Conservation (phyloP, 768 basidiomycete genomes). For the Amanita molliuscula region DNA sequence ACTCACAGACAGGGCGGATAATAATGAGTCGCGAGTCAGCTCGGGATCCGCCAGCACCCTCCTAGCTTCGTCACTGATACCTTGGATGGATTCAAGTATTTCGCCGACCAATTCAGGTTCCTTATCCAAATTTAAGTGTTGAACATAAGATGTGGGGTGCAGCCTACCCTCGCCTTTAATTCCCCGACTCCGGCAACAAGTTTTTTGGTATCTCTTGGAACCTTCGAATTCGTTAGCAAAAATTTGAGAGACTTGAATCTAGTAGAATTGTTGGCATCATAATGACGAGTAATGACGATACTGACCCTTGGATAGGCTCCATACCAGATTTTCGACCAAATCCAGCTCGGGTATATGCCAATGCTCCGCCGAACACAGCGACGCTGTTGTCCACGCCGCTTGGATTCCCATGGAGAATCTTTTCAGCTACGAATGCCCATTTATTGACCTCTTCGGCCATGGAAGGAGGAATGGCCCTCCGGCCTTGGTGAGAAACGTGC, state of each 20-base stretch:
- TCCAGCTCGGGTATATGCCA: slow-evolving; percentile 78
- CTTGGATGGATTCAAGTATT: slow-evolving; percentile 73
- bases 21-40: slow-evolving; percentile 52
- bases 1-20: slow-evolving; percentile 64
- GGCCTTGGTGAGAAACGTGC: slow-evolving; percentile 55
- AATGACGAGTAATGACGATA: slow-evolving; percentile 10
- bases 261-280: slow-evolving; percentile 4
- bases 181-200: slow-evolving; percentile 84
- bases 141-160: slow-evolving; percentile 5
- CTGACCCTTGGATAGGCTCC: slow-evolving; percentile 79
- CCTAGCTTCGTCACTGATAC: slow-evolving; percentile 75
- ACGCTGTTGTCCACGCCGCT: slow-evolving; percentile 98
- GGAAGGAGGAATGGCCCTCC: slow-evolving; percentile 49
- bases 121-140: slow-evolving; percentile 20
- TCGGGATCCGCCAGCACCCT: slow-evolving; percentile 64
- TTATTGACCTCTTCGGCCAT: slow-evolving; percentile 77
- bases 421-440: slow-evolving; percentile 93
- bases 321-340: slow-evolving; percentile 74
- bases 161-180: slow-evolving; percentile 50
- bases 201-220: slow-evolving; percentile 90
- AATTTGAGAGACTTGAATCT: slow-evolving; percentile 90
- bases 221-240: slow-evolving; percentile 85
- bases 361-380: slow-evolving; percentile 83
- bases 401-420: slow-evolving; percentile 94
- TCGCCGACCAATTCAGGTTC: slow-evolving; percentile 82